Base-by-base conservation (phyloP, 331 rosid species). In the Telfairia occidentalis region DNA sequence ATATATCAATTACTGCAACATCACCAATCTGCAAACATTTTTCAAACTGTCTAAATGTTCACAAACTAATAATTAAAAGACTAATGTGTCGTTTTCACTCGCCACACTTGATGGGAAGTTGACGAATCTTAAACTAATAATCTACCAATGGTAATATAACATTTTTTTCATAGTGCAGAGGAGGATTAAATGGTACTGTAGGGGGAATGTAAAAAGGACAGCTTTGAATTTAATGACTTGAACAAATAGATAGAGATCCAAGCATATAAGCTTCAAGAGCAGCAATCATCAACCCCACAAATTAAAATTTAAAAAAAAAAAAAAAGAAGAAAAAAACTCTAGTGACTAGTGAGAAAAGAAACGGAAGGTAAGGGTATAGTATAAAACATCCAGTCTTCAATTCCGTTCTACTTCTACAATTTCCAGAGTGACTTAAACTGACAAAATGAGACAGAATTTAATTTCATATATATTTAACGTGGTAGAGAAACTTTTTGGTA, bases 1-100 rank as follows among this genome's bases (percentile, higher is more conserved):
- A 91, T 87, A 94, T 86, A 82, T 91, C 92, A 84, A 94, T 69
- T 78, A 91, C 96, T 43, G 72, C 91, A 52, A 91, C 86, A 85
- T 94, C 96, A 73, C 97, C 97, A 38, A 87, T 60, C 97, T 94
- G 91, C 63, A 73, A 81, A 74, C 71, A 72, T 74, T 79, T 75
- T 69, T 69, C 74, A 15, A 43, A 71, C 18, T 15, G 9, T 58
- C 34, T 29, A 23, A 50, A 53, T 38, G 7, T 42, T 70, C 26
- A 16, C 40, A 70, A n/a, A n/a, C n/a, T 16, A 26, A 65, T 9
- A 66, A 2, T 69, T 1, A 65, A 67, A 13, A 12, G 19, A 69
- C 48, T 8, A 3, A 16, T 3, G 8, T 15, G 53, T 34, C 19
- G 8, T 65, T 2, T 1, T 30, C 42, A 26, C 40, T 28, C 28